These are phyloP conservation scores for Harringtonia aguacate DNA, from an alignment of 2,329 filamentous ascomycete genomes.

Conservation along the genomic window DNA sequence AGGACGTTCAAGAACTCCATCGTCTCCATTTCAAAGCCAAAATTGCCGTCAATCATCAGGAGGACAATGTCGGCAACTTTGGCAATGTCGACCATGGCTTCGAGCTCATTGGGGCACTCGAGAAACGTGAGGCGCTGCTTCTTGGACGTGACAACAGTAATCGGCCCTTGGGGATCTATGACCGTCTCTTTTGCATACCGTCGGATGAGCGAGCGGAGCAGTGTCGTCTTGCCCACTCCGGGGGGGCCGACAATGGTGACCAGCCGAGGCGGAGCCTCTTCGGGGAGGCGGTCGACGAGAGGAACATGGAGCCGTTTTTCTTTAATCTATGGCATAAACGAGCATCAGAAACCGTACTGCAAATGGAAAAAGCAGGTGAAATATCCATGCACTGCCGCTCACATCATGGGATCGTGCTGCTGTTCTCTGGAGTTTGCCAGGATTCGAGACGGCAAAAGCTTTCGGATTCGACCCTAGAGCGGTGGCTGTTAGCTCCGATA, in stretches of 20 bases:
- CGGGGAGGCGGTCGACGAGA: constrained; percentile 87
- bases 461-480: constrained; percentile 67
- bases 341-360: not conserved
- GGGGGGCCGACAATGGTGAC: constrained; percentile 92
- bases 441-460: constrained; percentile 76
- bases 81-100: constrained; percentile 92
- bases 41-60: constrained; percentile 98
- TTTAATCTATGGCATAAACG: constrained; percentile 53
- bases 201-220: constrained; percentile 72
- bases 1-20: constrained; percentile 98
- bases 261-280: constrained; percentile 87
- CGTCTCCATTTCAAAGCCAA: constrained; percentile 99
- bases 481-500: constrained; percentile 12
- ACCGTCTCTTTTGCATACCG: constrained; percentile 95
- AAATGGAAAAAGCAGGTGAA: not conserved
- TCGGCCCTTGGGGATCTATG: constrained; percentile 77
- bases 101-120: constrained; percentile 94
- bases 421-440: constrained; percentile 68
- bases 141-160: constrained; percentile 95
- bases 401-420: constrained; percentile 65
- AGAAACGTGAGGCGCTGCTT: constrained; percentile 89
- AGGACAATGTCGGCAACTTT: constrained; percentile 97
- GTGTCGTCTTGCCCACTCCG: constrained; percentile 18
- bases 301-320: constrained; percentile 96
- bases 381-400: constrained; percentile 11